Evolutionary conservation across 129 eudicot genomes (phyloP), one percentile per base, ranked within the genome.

Genomic region (Flaveria sonorensis): DNA sequence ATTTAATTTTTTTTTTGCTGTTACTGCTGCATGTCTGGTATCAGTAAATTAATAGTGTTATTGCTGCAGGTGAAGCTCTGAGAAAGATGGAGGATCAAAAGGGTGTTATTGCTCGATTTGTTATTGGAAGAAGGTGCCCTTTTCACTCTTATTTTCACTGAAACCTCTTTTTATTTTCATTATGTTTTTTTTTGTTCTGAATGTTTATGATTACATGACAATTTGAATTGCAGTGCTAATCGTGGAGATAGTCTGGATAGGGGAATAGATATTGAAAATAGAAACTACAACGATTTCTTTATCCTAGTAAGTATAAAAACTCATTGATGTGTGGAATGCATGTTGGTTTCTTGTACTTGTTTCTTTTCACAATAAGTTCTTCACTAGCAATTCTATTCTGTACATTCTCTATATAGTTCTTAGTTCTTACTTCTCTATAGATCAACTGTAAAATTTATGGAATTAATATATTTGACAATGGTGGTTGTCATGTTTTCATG

Each of bases 201-300:
- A 47, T 6, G 18, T 56, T 53, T 40, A 81, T 65, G 39, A 55
- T 63, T 77, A 66, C 70, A 53, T 70, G 65, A 14, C 53, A 43
- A 39, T 82, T 74, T 39, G 60, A 75, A 36, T 80, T 86, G 85
- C 96, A 94, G 99, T 82, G 70, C 97, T 67, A 91, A 85, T 82
- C 93, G 81, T 65, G 99, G 97, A 62, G 97, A 94, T 83, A 89
- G 86, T 88, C 72, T 91, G 88, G 99, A 94, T 75, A 82, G 85
- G 80, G 90, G 84, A 81, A 86, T 94, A 76, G 97, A 94, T 73
- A 84, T 40, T 69, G 99, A 94, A 86, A 84, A 82, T 68, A 86
- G 77, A 53, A 84, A 83, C 82, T 80, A 83, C 64, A 85, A 88
- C 42, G 99, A 94, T 75, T 84, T 94, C 84, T 70, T 91, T 66